A percentile compares a stretch with the other conserved stretches of the same genome.
Evolutionary conservation across 1,284 basidiomycete species (phyloP).

Genomic region (Malassezia yamatoensis): DNA sequence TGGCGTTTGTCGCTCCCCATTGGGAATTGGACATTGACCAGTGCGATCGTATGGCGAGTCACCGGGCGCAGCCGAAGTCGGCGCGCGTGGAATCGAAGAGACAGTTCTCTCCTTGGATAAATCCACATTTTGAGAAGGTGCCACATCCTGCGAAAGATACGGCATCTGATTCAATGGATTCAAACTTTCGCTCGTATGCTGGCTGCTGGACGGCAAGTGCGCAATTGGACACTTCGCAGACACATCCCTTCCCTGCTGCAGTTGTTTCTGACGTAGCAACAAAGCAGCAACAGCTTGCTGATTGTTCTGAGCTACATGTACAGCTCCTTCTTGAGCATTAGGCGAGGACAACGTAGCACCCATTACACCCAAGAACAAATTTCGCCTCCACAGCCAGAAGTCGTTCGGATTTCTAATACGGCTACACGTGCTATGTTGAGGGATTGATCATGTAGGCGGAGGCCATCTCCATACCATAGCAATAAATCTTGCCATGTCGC

Average conservation of each 20-base stretch:
- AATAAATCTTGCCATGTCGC: slow-evolving; percentile 61
- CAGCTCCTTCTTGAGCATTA: not conserved
- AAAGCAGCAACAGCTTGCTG: slow-evolving; percentile 28
- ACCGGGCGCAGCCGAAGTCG: slow-evolving; percentile 35
- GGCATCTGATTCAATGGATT: slow-evolving; percentile 90
- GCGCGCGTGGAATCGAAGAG: slow-evolving; percentile 75
- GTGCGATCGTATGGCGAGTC: slow-evolving; percentile 35
- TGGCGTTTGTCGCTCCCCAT: slow-evolving; percentile 1
- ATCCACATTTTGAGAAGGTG: slow-evolving; percentile 55
- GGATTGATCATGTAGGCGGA: not conserved
- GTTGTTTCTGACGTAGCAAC: slow-evolving; percentile 24
- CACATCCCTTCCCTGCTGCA: slow-evolving; percentile 8
- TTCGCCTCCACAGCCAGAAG: not conserved
- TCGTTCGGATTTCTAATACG: not conserved
- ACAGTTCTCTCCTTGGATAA: slow-evolving; percentile 67
- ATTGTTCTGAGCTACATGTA: slow-evolving; percentile 17
- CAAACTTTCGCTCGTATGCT: slow-evolving; percentile 18
- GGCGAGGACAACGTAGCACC: slow-evolving; percentile 10
- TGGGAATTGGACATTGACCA: slow-evolving; percentile 20
- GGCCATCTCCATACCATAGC: slow-evolving; percentile 75
- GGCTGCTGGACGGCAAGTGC: slow-evolving; percentile 14
- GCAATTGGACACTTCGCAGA: slow-evolving; percentile 34
- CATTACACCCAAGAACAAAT: slow-evolving; percentile 1
- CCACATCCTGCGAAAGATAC: slow-evolving; percentile 60
- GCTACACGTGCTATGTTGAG: no score